phyloP scores from a whole-genome alignment of 2,329 filamentous ascomycete genomes.

The Keithomyces neogunnii region DNA sequence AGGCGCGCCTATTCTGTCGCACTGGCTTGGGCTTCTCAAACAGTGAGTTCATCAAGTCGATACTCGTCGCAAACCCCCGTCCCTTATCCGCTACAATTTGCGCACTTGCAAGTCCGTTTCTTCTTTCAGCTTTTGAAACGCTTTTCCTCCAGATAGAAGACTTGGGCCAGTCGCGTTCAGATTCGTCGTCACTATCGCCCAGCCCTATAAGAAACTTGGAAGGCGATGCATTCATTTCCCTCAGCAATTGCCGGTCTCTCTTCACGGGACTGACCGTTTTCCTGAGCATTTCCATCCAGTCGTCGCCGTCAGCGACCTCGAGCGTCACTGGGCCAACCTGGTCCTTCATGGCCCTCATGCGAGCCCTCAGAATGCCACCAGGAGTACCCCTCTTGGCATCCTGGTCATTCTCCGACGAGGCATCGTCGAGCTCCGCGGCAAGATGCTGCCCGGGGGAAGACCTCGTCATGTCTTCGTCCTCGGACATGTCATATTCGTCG shows the following conservation, averaged over 20 bases:
- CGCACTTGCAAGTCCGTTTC: slow-evolving; percentile 19
- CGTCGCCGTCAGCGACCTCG: slow-evolving; percentile 61
- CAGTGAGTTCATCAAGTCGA: slow-evolving; percentile 93
- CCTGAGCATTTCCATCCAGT: slow-evolving; percentile 91
- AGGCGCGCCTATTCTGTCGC: slow-evolving; percentile 43
- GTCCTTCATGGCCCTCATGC: slow-evolving; percentile 55
- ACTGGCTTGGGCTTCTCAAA: slow-evolving; percentile 65
- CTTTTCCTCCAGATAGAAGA: slow-evolving; percentile 28
- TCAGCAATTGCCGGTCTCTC: slow-evolving; percentile 70
- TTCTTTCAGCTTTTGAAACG: slow-evolving; percentile 18
- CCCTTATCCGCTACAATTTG: slow-evolving; percentile 35
- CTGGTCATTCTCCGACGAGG: slow-evolving; percentile 45
- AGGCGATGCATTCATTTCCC: slow-evolving; percentile 49
- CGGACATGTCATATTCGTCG: slow-evolving; percentile 67
- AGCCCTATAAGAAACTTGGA: slow-evolving; percentile 18
- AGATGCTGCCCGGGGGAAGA: slow-evolving; percentile 65
- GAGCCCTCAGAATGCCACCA: slow-evolving; percentile 53
- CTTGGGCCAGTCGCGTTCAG: slow-evolving; percentile 39
- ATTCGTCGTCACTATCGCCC: slow-evolving; percentile 25
- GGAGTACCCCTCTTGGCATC: slow-evolving; percentile 40
- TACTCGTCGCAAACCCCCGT: slow-evolving; percentile 73
- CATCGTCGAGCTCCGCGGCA: slow-evolving; percentile 63
- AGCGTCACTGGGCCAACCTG: slow-evolving; percentile 49
- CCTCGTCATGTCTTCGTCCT: slow-evolving; percentile 68
- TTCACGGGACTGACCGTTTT: slow-evolving; percentile 93